Evolutionary conservation across 345 rosid species (phyloP), one percentile per base, ranked within the genome.

Genomic region (Lepidium aucheri): DNA sequence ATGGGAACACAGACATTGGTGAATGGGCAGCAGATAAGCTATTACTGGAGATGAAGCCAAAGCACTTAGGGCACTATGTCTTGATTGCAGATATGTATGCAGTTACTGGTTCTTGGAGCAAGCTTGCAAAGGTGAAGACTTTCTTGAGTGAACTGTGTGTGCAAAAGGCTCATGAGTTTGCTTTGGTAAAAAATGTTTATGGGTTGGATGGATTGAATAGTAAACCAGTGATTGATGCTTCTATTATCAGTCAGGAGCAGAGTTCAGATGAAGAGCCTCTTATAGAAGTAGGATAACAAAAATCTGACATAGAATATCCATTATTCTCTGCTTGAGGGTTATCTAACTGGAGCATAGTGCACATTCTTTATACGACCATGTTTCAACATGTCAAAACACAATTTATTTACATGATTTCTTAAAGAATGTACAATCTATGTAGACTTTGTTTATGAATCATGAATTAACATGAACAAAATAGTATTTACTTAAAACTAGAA

Each of bases 1-100:
- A 84, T 55, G 77, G 88, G 64, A 80, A 85, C 64, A 76, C 44
- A 45, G 53, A 65, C 41, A 77, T 88, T 17, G 96, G 97, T 12
- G 83, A 86, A 70, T 91, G 89, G 96, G 96, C 85, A 22, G 95
- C 97, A 39, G 93, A 75, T 64, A 82, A 82, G 24, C 61, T 88
- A 44, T 41, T 85, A 26, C 43, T 83, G 68, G 85, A 84, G 56
- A 74, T 35, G 65, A 83, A 76, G 74, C 82, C 89, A 1, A 78
- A 77, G 50, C 78, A 82, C 74, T 53, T 85, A 0, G 84, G 96
- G 30, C 84, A 83, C 73, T 80, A 79, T 66, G 74, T 81, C 45
- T 69, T 88, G 75, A 74, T 82, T 7, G 91, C 85, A 52, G 82
- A 91, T 61, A 81, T 77, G 85, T 83, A 82, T 57, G 85, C 85